Base-by-base conservation (phyloP, 2,329 filamentous ascomycete species). In the Gremmenia infestans region DNA sequence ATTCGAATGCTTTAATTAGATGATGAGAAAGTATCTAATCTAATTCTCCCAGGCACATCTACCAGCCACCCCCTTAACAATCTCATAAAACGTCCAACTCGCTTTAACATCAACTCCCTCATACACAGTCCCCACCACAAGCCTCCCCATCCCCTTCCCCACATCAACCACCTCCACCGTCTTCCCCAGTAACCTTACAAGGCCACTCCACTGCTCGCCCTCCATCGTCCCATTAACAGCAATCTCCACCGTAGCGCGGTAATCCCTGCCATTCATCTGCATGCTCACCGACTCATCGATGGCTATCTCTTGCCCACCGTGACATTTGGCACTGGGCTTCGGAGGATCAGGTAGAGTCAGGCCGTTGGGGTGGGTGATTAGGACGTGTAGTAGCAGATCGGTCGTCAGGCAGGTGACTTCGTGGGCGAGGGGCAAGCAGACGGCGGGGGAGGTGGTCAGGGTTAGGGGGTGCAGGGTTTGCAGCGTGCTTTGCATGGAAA, bases 191-290 rank as follows among this genome's bases (percentile, higher is more conserved):
- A 19, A 19, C 40, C 36, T 23, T 35, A 50, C n/a, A 19, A 50
- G 11, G 3, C 14, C 43, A n/a, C 35, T 35, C 6, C 50, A n/a
- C 32, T 42, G 19, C n/a, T 43, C 46, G 15, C 19, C 40, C 7
- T 36, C 50, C 53, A 54, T 48, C 11, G 40, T 17, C 3, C 53
- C 53, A n/a, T 39, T 11, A 14, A 58, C 28, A 47, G 6, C 15
- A 15, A 46, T 35, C 19, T 43, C 36, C 4, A 52, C 15, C 32
- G 49, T 52, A 14, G 49, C 49, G 17, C 49, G 35, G 37, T 42
- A 52, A 17, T 52, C 49, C 7, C 36, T 12, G 5, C 37, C 49
- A 15, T 22, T 22, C 36, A 52, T 43, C 9, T 11, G 5, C 19
- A 42, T 37, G 7, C 11, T n/a, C 7, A 52, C 39, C 4, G 36